Base-by-base conservation (phyloP, 768 basidiomycete genomes). In the Dioszegia crocea region DNA sequence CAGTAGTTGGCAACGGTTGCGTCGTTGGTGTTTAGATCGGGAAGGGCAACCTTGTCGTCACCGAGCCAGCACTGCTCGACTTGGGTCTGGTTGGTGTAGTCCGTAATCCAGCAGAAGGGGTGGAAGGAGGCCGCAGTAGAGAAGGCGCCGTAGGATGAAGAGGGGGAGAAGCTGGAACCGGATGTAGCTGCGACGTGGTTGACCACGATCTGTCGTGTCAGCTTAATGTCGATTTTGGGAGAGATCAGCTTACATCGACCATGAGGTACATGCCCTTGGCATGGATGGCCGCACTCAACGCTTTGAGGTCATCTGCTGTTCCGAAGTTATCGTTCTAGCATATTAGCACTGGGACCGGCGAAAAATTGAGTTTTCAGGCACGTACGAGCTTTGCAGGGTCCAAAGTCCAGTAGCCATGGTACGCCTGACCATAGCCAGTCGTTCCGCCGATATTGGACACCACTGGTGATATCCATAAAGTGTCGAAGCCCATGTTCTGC, bases 401-500 rank as follows among this genome's bases (percentile, higher is more conserved):
- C 17, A 67, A 31, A 19, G 75, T 68, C 88, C 89, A 91, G 77
- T 91, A 90, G n/a, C 89, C 89, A 65, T 89, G 88, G 77, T 91
- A 91, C 10, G 89, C 78, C 49, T 68, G 49, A 6, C 71, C 71
- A 16, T 62, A 29, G 9, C 65, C 70, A 9, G 68, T 71, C 2
- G 60, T 83, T 0, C 88, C 87, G 36, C 87, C 77, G 60, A 87
- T 88, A 72, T 89, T 89, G 76, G 88, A 83, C 58, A 83, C 85
- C 17, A 91, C 82, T 11, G 89, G 89, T 60, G 86, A 88, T 60
- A 89, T 89, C 88, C 88, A 91, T 45, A 89, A 81, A 14, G 88
- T 88, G 14, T 88, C 88, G 77, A 90, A 89, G 3, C 89, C 89
- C 58, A 87, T 87, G n/a, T n/a, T n/a, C n/a, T n/a, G n/a, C n/a